A percentile compares a stretch with the other conserved stretches of the same genome.
Conservation (phyloP, 164 flowering plant genomes). For the Vitis rotundifolia region DNA sequence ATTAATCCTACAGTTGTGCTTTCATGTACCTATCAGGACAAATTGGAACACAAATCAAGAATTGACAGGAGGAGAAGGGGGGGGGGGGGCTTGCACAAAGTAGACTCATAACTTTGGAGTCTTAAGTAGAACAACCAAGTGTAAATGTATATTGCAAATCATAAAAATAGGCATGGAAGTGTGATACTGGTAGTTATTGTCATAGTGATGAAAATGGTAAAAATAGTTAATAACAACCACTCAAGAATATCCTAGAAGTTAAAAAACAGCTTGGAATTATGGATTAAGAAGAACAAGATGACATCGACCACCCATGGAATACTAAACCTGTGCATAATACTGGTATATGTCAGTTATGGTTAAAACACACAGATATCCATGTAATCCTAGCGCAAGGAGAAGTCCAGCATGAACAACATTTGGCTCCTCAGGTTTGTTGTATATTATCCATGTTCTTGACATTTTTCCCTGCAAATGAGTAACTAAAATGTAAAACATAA, state of each 20-base stretch:
- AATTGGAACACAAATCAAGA: neutral
- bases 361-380: constrained; percentile 84
- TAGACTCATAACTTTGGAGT: no score
- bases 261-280: neutral
- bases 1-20: constrained; percentile 85
- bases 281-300: neutral
- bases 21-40: constrained; percentile 70
- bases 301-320: neutral
- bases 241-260: neutral
- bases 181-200: neutral
- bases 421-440: constrained; percentile 87
- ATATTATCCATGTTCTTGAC: constrained; percentile 94
- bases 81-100: neutral
- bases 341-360: constrained; percentile 70
- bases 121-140: no score
- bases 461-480: constrained; percentile 69
- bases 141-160: no score
- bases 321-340: constrained; percentile 72
- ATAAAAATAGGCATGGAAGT: no score
- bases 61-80: neutral
- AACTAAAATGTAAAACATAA: neutral
- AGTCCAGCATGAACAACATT: constrained; percentile 89
- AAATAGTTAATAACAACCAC: no score
- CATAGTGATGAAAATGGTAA: neutral
- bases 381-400: constrained; percentile 90